Conservation (phyloP, 345 rosid genomes). For the Aquilaria sinensis region DNA sequence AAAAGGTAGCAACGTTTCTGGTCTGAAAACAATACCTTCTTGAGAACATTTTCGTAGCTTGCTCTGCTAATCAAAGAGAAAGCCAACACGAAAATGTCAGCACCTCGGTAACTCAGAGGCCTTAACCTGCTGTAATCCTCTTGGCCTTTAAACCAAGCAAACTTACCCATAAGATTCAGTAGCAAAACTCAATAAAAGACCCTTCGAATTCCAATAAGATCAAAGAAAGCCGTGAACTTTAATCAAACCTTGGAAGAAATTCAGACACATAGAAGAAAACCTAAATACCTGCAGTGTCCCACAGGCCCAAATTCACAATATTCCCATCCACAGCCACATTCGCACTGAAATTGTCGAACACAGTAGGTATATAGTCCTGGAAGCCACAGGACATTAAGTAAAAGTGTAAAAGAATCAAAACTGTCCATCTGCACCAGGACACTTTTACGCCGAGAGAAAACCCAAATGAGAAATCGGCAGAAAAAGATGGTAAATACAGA, state of each 20-base stretch:
- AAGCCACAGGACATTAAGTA: neutral
- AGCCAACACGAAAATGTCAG: constrained; percentile 87
- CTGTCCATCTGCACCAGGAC: neutral
- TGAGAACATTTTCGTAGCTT: constrained; percentile 92
- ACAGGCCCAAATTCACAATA: constrained; percentile 90
- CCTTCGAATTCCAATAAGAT: constrained; percentile 1
- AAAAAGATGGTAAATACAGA: constrained; percentile 1
- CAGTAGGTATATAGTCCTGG: constrained; percentile 97
- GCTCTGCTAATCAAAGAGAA: constrained; percentile 92
- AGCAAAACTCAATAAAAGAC: constrained; percentile 4
- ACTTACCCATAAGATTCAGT: constrained; percentile 5
- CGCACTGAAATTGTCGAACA: constrained; percentile 98
- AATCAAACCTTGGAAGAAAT: neutral
- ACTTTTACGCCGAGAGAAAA: constrained; percentile 2
- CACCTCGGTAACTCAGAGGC: constrained; percentile 97
- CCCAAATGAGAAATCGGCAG: constrained; percentile 11
- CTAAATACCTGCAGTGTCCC: constrained; percentile 95
- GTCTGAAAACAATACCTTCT: constrained; percentile 54
- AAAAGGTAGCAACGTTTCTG: constrained; percentile 6
- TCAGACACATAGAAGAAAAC: neutral
- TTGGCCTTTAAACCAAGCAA: constrained; percentile 54
- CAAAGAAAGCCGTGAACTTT: constrained; percentile 6
- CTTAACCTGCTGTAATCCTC: constrained; percentile 98
- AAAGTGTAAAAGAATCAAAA: neutral
- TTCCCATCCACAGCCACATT: constrained; percentile 91